Conservation (phyloP, 331 rosid species). For the Ulmus americana region DNA sequence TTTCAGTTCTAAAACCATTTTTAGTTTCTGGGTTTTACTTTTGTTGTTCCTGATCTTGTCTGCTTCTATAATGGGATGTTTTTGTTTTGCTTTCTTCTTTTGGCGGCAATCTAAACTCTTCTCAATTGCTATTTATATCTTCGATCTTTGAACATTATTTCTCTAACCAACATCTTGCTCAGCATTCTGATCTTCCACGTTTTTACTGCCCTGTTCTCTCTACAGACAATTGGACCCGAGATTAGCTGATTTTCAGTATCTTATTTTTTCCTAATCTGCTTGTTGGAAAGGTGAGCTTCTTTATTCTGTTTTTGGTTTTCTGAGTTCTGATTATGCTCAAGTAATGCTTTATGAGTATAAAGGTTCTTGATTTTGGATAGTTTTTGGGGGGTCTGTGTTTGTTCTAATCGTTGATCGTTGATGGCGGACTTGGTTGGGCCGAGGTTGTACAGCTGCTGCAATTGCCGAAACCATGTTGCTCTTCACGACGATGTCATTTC, state of each 20-base stretch:
- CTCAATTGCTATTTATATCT: not conserved
- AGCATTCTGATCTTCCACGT: not conserved
- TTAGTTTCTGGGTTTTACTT: slow-evolving; percentile 11
- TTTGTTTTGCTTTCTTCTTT: not conserved
- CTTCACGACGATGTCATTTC: slow-evolving; percentile 38
- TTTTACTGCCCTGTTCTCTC: not conserved
- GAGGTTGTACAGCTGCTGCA: slow-evolving; percentile 36
- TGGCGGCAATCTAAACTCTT: not conserved
- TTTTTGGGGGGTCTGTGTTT: slow-evolving; percentile 11
- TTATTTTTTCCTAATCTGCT: slow-evolving; percentile 4
- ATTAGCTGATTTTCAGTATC: slow-evolving; percentile 12
- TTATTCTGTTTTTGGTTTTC: not conserved
- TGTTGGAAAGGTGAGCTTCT: slow-evolving; percentile 11
- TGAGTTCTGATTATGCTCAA: not conserved
- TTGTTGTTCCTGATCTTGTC: slow-evolving; percentile 9
- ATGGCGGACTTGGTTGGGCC: slow-evolving; percentile 40
- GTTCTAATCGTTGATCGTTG: not conserved
- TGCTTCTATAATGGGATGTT: not conserved
- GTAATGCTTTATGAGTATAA: slow-evolving; percentile 4
- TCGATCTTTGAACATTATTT: not conserved
- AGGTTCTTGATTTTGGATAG: slow-evolving; percentile 12
- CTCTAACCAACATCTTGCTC: not conserved
- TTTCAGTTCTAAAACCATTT: not conserved
- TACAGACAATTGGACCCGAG: slow-evolving; percentile 15
- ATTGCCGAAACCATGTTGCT: slow-evolving; percentile 35